phyloP scores from a whole-genome alignment of 768 basidiomycete species.

The Macrolepiota albuminosa region DNA sequence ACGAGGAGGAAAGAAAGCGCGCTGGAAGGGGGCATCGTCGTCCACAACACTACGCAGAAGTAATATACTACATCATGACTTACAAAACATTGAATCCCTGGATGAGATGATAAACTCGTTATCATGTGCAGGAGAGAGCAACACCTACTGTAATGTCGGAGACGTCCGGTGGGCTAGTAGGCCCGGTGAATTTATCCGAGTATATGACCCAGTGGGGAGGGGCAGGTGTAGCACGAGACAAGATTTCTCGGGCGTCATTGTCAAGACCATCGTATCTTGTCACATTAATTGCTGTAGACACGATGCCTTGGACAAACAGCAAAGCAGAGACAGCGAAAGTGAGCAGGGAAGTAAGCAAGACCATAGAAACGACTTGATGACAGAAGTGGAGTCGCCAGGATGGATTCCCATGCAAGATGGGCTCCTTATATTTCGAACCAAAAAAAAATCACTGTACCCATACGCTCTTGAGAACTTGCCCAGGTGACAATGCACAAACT shows the following conservation, averaged over 20 bases:
- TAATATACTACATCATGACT: conserved; percentile 12
- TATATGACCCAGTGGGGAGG: conserved; percentile 51
- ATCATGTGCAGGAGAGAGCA: neutral
- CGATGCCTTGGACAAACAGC: conserved; percentile 11
- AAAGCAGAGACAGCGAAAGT: conserved; percentile 14
- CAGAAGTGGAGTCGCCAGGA: neutral
- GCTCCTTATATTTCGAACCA: conserved; percentile 8
- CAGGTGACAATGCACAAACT: conserved; percentile 8
- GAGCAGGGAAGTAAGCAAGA: conserved; percentile 12
- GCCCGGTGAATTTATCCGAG: conserved; percentile 37
- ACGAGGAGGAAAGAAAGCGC: conserved; percentile 50
- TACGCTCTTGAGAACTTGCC: neutral
- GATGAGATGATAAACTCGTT: neutral
- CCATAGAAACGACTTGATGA: conserved; percentile 8
- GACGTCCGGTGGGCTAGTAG: conserved; percentile 42
- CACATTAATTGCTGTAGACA: conserved; percentile 14
- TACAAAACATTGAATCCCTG: conserved; percentile 61
- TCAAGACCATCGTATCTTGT: conserved; percentile 24
- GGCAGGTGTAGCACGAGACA: conserved; percentile 33
- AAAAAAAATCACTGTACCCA: neutral
- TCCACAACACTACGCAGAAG: neutral
- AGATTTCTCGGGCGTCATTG: conserved; percentile 26
- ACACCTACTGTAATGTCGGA: conserved; percentile 36
- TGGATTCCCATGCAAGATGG: too few species aligned
- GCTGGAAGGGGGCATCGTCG: conserved; percentile 18